Percentiles rank a stretch among this genome's conserved stretches.
phyloP scores from a whole-genome alignment of 73 alveolate species.

The Paraurostyla sp. region DNA sequence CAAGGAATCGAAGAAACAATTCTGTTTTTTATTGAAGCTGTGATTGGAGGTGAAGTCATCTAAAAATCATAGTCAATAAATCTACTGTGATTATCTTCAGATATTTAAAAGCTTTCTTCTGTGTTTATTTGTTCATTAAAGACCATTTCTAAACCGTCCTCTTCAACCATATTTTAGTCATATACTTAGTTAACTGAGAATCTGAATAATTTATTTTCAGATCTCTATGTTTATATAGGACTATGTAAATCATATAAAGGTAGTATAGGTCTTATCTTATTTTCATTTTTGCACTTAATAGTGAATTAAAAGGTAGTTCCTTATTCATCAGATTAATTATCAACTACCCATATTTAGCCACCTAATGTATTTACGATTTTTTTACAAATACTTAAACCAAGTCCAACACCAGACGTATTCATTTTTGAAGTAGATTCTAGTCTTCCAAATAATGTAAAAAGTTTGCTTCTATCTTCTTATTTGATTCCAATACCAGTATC shows the following conservation, averaged over 20 bases:
- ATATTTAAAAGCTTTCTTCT: too few relatives aligned
- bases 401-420: slow-evolving; percentile 65
- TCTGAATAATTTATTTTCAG: too few relatives aligned
- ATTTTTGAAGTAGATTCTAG: not conserved
- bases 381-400: slow-evolving; percentile 62
- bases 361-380: slow-evolving; percentile 45
- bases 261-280: too few relatives aligned
- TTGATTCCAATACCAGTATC: slow-evolving; percentile 73
- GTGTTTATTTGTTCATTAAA: too few relatives aligned
- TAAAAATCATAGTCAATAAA: too few relatives aligned
- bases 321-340: not conserved
- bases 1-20: not conserved
- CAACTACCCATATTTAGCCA: slow-evolving; percentile 40
- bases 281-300: too few relatives aligned
- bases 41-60: too few relatives aligned
- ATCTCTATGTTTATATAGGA: too few relatives aligned
- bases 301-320: slow-evolving; percentile 58
- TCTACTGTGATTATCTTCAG: too few relatives aligned
- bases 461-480: not conserved
- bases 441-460: slow-evolving; percentile 66
- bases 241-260: too few relatives aligned
- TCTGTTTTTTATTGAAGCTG: not conserved
- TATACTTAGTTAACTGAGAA: not conserved
- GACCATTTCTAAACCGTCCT: not conserved
- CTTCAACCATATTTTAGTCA: not conserved